Base-by-base conservation (phyloP, 164 flowering plant species). In the Protea cynaroides region DNA sequence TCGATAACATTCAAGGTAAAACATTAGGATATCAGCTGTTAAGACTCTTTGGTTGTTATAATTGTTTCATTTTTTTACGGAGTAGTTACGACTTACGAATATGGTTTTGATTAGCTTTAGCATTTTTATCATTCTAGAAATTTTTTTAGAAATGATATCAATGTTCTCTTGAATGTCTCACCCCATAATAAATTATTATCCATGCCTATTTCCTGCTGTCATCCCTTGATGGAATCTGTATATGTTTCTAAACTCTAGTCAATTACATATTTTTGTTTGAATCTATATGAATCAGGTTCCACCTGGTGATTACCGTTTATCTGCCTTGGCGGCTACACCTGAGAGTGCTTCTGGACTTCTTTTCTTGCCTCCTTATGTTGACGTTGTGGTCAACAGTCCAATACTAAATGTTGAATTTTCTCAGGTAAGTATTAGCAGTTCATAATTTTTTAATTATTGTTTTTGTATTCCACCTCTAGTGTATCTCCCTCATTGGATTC, bases 221-320 rank as follows among this genome's bases (percentile, higher is more conserved):
- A 25, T 56, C 58, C 34, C 25, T 15, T 2, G 58, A 56, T 56
- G 15, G 58, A 25, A 25, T 13, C 14, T 56, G n/a, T 17, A 25
- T 4, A 52, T 8, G 10, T 29, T 29, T 5, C 11, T 55, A 11
- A 11, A 15, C 14, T 25, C 34, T 56, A 10, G 15, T 25, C 4
- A 13, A 24, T 61, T 17, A 8, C 29, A 37, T 25, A 29, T n/a
- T 69, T 17, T 57, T 68, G 25, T 68, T 62, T 52, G 9, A 21
- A 50, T 52, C 9, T 36, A 53, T 24, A 37, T 68, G 57, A 54
- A 56, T 58, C 73, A 92, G 97, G 97, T 92, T 73, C 86, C 82
- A 50, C 76, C 87, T 19, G 99, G 97, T 44, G 97, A 88, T 72
- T 95, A 95, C 77, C 96, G 91, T 60, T 66, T 95, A 59, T 84